A percentile compares a stretch with the other conserved stretches of the same genome.
These are phyloP conservation scores for Chaetomium cochliodes DNA, from an alignment of 495 filamentous ascomycete species.

Conservation along the genomic window DNA sequence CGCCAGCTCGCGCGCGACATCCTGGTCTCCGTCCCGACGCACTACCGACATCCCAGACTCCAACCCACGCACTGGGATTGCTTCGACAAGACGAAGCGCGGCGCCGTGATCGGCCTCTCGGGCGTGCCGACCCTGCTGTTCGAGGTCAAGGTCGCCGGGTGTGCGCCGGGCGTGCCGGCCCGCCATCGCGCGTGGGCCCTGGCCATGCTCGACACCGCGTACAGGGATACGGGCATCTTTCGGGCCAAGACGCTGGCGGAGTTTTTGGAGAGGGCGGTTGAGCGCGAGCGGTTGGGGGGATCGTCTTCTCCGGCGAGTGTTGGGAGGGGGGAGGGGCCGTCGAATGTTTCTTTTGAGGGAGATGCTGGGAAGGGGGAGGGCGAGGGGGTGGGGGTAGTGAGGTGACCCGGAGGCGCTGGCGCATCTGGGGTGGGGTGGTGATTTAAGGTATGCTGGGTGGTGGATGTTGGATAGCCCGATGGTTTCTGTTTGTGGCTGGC, in stretches of 20 bases:
- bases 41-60: conserved; percentile 47
- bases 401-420: neutral
- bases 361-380: too few relatives aligned
- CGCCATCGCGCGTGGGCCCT: conserved; percentile 42
- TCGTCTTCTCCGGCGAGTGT: neutral
- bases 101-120: conserved; percentile 43
- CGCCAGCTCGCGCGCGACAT: conserved; percentile 41
- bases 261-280: conserved; percentile 29
- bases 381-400: neutral
- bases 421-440: neutral
- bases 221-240: conserved; percentile 48
- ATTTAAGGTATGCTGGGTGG: neutral
- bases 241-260: conserved; percentile 41
- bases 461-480: neutral
- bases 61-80: conserved; percentile 25
- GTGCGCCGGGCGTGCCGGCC: conserved; percentile 42
- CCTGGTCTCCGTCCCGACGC: conserved; percentile 44
- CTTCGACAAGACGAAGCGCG: conserved; percentile 41
- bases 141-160: conserved; percentile 44
- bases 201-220: conserved; percentile 41
- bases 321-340: too few relatives aligned
- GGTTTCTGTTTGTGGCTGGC: neutral
- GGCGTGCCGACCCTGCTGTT: conserved; percentile 46
- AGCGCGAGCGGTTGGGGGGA: neutral
- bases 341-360: too few relatives aligned